Evolutionary conservation across 1,284 basidiomycete species (phyloP).

Genomic region (Leccinum pachyderme): DNA sequence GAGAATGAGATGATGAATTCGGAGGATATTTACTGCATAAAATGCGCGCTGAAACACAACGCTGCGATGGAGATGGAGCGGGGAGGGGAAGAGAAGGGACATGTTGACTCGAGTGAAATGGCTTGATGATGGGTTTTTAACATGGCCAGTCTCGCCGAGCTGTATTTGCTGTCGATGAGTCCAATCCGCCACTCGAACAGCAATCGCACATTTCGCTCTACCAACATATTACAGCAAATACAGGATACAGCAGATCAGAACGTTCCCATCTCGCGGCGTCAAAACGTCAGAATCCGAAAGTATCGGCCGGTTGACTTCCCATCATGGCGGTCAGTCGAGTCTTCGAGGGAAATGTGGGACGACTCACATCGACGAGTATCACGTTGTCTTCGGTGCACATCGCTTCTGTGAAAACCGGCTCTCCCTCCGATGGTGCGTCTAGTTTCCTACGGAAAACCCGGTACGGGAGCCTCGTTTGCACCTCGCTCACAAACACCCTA

Average conservation of each 20-base stretch:
- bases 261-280: neutral
- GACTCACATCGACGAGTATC: slow-evolving; percentile 48
- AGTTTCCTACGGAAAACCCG: slow-evolving; percentile 27
- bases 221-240: neutral
- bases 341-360: neutral
- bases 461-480: slow-evolving; percentile 48
- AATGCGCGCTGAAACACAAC: slow-evolving; percentile 51
- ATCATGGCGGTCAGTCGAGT: neutral
- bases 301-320: slow-evolving; percentile 19
- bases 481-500: slow-evolving; percentile 37
- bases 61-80: slow-evolving; percentile 26
- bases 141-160: slow-evolving; percentile 21
- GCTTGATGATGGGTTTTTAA: slow-evolving; percentile 12
- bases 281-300: slow-evolving; percentile 33
- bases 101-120: neutral
- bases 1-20: neutral
- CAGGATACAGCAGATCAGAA: neutral
- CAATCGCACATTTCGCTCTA: slow-evolving; percentile 30
- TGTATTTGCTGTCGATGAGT: slow-evolving; percentile 30
- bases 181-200: slow-evolving; percentile 26
- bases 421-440: slow-evolving; percentile 9
- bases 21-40: slow-evolving; percentile 50
- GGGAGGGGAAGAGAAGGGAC: slow-evolving; percentile 9
- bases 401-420: slow-evolving; percentile 29
- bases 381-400: slow-evolving; percentile 58